phyloP scores from a whole-genome alignment of 1,284 basidiomycete species.

The Mycosarcoma maydis region DNA sequence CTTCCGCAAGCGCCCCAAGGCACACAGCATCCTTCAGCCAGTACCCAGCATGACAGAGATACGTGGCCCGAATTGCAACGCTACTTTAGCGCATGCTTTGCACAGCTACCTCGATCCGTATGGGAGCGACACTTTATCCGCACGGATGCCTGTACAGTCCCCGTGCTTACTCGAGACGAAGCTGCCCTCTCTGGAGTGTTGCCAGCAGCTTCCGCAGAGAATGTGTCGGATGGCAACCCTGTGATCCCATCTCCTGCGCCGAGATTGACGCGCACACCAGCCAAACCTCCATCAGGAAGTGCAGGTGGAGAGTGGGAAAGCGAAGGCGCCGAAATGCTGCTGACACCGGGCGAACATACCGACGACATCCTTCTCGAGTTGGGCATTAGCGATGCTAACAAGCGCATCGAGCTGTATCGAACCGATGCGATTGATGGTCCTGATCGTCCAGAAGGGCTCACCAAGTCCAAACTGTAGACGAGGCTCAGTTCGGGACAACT shows the following conservation, averaged over 20 bases:
- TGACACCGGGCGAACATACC: slow-evolving; percentile 64
- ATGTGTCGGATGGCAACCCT: slow-evolving; percentile 39
- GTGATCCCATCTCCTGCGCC: slow-evolving; percentile 64
- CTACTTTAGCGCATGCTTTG: slow-evolving; percentile 76
- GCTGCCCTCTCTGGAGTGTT: slow-evolving; percentile 48
- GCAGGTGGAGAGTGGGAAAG: slow-evolving; percentile 35
- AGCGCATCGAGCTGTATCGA: slow-evolving; percentile 37
- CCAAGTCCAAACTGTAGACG: slow-evolving; percentile 38
- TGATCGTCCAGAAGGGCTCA: slow-evolving; percentile 32
- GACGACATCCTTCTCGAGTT: slow-evolving; percentile 55
- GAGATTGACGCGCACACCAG: slow-evolving; percentile 60
- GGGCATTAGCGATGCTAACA: slow-evolving; percentile 26
- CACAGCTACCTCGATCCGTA: slow-evolving; percentile 73
- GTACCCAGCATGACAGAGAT: slow-evolving; percentile 71
- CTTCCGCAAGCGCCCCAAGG: slow-evolving; percentile 28
- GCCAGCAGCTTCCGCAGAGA: slow-evolving; percentile 29
- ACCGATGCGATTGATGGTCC: slow-evolving; percentile 51
- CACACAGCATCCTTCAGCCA: slow-evolving; percentile 69
- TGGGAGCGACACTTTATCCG: slow-evolving; percentile 78
- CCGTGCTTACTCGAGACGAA: slow-evolving; percentile 72
- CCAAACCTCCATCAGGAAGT: slow-evolving; percentile 37
- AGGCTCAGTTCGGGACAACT: too few relatives aligned
- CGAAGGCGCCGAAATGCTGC: slow-evolving; percentile 38
- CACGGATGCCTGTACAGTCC: slow-evolving; percentile 79
- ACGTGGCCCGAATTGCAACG: slow-evolving; percentile 74